Percentiles rank a stretch among this genome's conserved stretches.
These are phyloP conservation scores for Purpureocillium lavendulum DNA, from an alignment of 2,329 filamentous ascomycete species.

Conservation along the genomic window DNA sequence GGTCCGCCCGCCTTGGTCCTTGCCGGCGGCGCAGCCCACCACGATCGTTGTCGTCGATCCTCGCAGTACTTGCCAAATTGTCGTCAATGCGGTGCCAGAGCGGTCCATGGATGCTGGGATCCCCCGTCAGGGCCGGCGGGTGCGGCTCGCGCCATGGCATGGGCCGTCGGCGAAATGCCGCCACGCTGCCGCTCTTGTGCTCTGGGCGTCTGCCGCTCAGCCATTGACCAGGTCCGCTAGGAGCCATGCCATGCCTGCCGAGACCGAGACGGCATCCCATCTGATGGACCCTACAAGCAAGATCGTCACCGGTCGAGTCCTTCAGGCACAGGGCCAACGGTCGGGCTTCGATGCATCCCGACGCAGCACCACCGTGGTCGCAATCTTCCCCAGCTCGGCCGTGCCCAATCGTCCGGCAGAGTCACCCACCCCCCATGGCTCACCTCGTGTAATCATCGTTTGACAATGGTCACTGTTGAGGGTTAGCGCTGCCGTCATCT, in stretches of 20 bases:
- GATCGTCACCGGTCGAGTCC: not conserved
- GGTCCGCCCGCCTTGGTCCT: constrained; percentile 1
- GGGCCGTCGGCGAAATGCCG: no score
- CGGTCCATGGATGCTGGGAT: no score
- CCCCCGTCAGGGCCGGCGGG: no score
- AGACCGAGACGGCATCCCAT: not conserved
- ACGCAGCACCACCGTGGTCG: constrained; percentile 2
- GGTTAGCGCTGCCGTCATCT: constrained; percentile 6
- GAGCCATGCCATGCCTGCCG: no score
- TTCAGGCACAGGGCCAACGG: constrained; percentile 1
- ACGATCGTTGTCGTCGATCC: constrained; percentile 8
- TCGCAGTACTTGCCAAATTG: not conserved
- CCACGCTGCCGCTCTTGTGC: no score
- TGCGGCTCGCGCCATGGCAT: no score
- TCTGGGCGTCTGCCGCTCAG: no score
- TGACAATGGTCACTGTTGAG: constrained; percentile 48
- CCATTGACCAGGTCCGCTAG: no score
- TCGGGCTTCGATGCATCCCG: constrained; percentile 2
- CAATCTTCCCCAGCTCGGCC: not conserved
- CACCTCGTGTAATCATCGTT: constrained; percentile 41
- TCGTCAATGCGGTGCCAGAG: no score
- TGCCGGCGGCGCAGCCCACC: constrained; percentile 4
- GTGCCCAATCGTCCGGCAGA: constrained; percentile 6
- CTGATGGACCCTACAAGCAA: not conserved
- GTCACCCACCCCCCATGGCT: constrained; percentile 1